phyloP scores from a whole-genome alignment of 1,284 basidiomycete genomes.

The Moesziomyces parantarcticus region DNA sequence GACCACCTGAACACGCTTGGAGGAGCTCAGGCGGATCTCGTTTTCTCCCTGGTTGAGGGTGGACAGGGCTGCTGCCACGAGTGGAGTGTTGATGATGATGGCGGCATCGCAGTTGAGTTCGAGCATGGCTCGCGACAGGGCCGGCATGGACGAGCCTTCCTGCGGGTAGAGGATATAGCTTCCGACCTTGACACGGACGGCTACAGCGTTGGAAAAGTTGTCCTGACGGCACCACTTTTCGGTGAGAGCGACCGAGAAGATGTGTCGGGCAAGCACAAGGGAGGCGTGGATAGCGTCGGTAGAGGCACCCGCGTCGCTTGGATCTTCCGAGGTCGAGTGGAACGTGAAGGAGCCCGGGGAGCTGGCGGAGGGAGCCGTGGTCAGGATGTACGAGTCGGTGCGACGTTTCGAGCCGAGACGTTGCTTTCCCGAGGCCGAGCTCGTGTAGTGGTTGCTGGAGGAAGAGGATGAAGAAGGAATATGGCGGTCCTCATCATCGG shows the following conservation, averaged over 20 bases:
- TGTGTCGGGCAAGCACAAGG: slow-evolving; percentile 23
- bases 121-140: slow-evolving; percentile 72
- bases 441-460: slow-evolving; percentile 9
- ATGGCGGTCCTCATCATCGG: slow-evolving; percentile 25
- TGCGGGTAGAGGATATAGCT: slow-evolving; percentile 45
- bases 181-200: slow-evolving; percentile 45
- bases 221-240: slow-evolving; percentile 34
- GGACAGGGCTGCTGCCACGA: slow-evolving; percentile 77
- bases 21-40: slow-evolving; percentile 46
- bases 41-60: slow-evolving; percentile 63
- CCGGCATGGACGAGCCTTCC: slow-evolving; percentile 25
- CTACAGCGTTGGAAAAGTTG: slow-evolving; percentile 41
- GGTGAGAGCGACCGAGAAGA: slow-evolving; percentile 29
- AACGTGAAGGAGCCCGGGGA: slow-evolving; percentile 16
- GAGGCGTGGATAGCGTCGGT: slow-evolving; percentile 29
- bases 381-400: slow-evolving; percentile 29
- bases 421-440: slow-evolving; percentile 5
- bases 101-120: slow-evolving; percentile 81
- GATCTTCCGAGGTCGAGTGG: slow-evolving; percentile 21
- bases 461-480: slow-evolving; percentile 15
- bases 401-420: slow-evolving; percentile 11
- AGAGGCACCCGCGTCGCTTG: slow-evolving; percentile 13
- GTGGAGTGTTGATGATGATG: slow-evolving; percentile 80
- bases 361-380: slow-evolving; percentile 15
- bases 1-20: slow-evolving; percentile 48